Conservation (phyloP, 2,329 filamentous ascomycete species). For the Aspergillus pseudonomiae region DNA sequence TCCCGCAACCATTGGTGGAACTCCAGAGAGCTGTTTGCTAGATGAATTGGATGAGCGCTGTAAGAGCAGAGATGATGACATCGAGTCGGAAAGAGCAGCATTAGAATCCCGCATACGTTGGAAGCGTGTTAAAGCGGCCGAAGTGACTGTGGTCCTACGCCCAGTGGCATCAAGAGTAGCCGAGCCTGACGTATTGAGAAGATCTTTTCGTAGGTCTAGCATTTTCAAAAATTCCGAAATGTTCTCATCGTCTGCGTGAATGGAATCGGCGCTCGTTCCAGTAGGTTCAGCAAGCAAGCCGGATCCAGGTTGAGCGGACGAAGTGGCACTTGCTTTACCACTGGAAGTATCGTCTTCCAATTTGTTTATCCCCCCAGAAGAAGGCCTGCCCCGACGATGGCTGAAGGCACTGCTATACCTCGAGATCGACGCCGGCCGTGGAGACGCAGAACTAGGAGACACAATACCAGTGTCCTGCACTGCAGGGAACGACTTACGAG, state of each 20-base stretch:
- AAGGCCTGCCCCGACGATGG: slow-evolving; percentile 76
- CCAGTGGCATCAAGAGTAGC: slow-evolving; percentile 66
- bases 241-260: slow-evolving; percentile 83
- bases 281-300: slow-evolving; percentile 73
- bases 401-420: slow-evolving; percentile 94
- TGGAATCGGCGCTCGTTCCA: slow-evolving; percentile 65
- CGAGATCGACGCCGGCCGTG: slow-evolving; percentile 74
- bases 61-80: slow-evolving; percentile 85
- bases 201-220: slow-evolving; percentile 84
- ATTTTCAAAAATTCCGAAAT: slow-evolving; percentile 92
- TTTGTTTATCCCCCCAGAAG: slow-evolving; percentile 70
- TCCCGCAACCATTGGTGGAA: slow-evolving; percentile 62
- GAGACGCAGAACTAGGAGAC: slow-evolving; percentile 72
- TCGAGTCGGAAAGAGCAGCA: slow-evolving; percentile 84
- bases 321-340: slow-evolving; percentile 54
- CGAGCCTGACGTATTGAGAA: slow-evolving; percentile 66
- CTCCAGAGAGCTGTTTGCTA: slow-evolving; percentile 70
- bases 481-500: slow-evolving; percentile 52
- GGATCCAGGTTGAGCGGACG: slow-evolving; percentile 69
- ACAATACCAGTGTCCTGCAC: slow-evolving; percentile 64
- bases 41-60: slow-evolving; percentile 80
- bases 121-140: slow-evolving; percentile 80
- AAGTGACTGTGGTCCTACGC: slow-evolving; percentile 75
- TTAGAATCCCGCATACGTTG: slow-evolving; percentile 89
- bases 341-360: slow-evolving; percentile 62